Evolutionary conservation across 179 eudicot species (phyloP).

Genomic region (Amaranthus tricolor): DNA sequence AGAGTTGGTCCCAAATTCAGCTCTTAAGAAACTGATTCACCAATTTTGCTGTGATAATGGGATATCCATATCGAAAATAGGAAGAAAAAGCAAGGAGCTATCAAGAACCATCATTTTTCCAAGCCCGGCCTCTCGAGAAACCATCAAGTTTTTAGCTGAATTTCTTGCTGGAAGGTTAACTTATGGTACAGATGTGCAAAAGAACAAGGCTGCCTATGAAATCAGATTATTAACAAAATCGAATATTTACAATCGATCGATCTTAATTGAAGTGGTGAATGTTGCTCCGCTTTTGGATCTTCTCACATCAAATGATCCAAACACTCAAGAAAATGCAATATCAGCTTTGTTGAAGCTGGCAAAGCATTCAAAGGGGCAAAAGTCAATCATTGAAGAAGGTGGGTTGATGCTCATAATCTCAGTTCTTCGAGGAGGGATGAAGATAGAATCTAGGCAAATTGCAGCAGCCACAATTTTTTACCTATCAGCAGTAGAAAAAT

Average conservation of each 20-base stretch:
- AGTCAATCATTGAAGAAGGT: constrained; percentile 53
- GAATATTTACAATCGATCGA: constrained; percentile 49
- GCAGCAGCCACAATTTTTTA: constrained; percentile 81
- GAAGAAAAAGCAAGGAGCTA: constrained; percentile 41
- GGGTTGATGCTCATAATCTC: constrained; percentile 46
- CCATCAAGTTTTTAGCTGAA: constrained; percentile 47
- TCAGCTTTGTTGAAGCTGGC: constrained; percentile 75
- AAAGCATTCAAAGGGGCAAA: constrained; percentile 59
- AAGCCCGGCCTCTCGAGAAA: constrained; percentile 40
- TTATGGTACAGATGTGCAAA: constrained; percentile 52
- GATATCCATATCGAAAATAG: constrained; percentile 46
- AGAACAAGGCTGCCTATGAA: constrained; percentile 69
- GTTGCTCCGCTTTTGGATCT: constrained; percentile 55
- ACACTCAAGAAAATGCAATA: constrained; percentile 63
- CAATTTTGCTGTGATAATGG: constrained; percentile 67
- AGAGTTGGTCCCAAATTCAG: constrained; percentile 64
- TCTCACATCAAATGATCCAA: constrained; percentile 47
- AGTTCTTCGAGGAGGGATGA: constrained; percentile 50
- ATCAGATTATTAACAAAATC: constrained; percentile 66
- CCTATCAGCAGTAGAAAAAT: constrained; percentile 49
- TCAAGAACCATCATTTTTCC: constrained; percentile 37
- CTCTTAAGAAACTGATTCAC: constrained; percentile 57
- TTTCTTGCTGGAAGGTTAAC: constrained; percentile 48
- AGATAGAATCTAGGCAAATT: constrained; percentile 51
- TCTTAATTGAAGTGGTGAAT: constrained; percentile 54